A percentile compares a stretch with the other conserved stretches of the same genome.
These are phyloP conservation scores for Trichoderma aggressivum DNA, from an alignment of 2,329 filamentous ascomycete genomes.

Conservation along the genomic window DNA sequence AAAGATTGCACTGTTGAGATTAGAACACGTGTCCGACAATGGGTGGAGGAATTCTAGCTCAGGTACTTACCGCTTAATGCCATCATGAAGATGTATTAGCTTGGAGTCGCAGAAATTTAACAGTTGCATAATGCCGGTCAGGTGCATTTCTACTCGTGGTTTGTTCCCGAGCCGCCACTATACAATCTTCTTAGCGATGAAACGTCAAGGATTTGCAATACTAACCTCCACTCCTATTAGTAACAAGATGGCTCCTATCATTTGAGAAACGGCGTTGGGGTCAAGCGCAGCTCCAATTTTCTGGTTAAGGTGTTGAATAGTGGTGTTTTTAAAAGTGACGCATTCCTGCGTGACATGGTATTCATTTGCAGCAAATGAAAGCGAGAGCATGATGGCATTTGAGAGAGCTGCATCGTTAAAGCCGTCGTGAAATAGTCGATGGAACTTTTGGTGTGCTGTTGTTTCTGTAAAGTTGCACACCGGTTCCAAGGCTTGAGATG, in stretches of 20 bases:
- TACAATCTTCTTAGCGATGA: neutral
- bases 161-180: slow-evolving; percentile 6
- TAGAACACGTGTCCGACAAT: neutral
- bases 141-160: slow-evolving; percentile 2
- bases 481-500: neutral
- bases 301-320: neutral
- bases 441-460: neutral
- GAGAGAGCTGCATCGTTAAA: slow-evolving; percentile 3
- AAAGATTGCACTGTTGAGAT: neutral
- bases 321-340: neutral
- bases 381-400: slow-evolving; percentile 1
- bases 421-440: neutral
- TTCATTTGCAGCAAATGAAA: slow-evolving; percentile 1
- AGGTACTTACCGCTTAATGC: slow-evolving; percentile 1
- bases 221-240: slow-evolving; percentile 3
- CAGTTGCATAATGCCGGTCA: slow-evolving; percentile 2
- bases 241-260: slow-evolving; percentile 4
- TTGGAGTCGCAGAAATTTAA: neutral
- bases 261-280: neutral
- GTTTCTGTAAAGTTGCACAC: slow-evolving; percentile 4
- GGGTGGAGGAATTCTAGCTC: neutral
- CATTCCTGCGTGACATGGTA: slow-evolving; percentile 1
- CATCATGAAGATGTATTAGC: neutral
- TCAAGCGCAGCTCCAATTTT: neutral
- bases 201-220: neutral